Evolutionary conservation across 1,284 basidiomycete species (phyloP), one percentile per base, ranked within the genome.

Genomic region (Cutaneotrichosporon curvatum): DNA sequence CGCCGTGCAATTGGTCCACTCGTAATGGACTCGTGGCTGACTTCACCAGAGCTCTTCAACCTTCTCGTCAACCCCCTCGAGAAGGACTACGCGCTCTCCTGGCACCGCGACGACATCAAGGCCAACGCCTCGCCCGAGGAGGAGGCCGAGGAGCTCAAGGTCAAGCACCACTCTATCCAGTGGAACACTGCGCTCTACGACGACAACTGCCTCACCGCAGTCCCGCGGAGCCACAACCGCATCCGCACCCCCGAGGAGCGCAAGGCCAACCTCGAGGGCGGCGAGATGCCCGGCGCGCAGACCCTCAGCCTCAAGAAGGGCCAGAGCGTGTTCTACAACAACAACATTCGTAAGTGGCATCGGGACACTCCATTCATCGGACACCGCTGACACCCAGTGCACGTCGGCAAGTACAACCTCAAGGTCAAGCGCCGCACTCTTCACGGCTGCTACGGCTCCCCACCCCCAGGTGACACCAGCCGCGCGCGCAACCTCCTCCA

Each of bases 131-230:
- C 74, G 0, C 66, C 74, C n/a, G 78, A 81, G 11, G 82, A 88
- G 58, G 87, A 89, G 61, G 59, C 61, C 1, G 60, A 71, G 21
- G 79, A 79, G 3, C 76, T 89, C 4, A 69, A 68, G 4, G 70
- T 78, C 21, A 84, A 82, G 76, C 79, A 82, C 48, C 75, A 81
- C 58, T 84, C 83, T 4, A 77, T 87, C 4, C 85, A 89, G 72
- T 89, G 85, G 85, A 88, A 88, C 61, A 81, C 83, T 76, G 84
- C 84, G 0, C 73, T 89, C 18, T 84, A 84, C 58, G 75, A 79
- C 46, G 86, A 88, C 59, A 74, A 76, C 0, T 88, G 84, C 63
- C 77, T 89, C 0, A 85, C 78, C 59, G 74, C 87, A 44, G 83
- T 88, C 9, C 86, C 86, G 0, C 76, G 76, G 5, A 82, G 81